phyloP scores from a whole-genome alignment of 2,329 filamentous ascomycete genomes.

The Aspergillus transmontanensis region DNA sequence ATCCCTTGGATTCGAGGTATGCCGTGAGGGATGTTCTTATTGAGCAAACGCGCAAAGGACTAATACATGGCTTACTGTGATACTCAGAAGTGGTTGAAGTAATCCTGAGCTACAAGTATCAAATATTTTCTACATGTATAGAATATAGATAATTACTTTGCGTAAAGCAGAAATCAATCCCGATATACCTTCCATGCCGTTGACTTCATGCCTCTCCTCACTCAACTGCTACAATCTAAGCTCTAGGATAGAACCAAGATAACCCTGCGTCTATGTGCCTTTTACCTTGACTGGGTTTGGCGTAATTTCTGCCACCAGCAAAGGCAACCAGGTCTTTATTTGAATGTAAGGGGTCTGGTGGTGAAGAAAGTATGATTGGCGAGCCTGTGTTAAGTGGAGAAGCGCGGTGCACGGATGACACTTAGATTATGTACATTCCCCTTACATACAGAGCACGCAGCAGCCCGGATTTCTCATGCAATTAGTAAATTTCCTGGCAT shows the following conservation, averaged over 20 bases:
- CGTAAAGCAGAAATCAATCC: no score
- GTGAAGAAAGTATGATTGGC: neutral
- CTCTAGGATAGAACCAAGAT: fast-evolving
- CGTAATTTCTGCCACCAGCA: neutral
- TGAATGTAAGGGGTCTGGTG: neutral
- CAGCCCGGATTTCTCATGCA: no score
- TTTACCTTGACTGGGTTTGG: neutral
- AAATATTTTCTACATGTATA: no score
- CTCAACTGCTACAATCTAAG: neutral
- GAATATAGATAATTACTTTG: no score
- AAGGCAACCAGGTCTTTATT: neutral
- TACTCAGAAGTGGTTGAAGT: no score
- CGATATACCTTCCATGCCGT: neutral
- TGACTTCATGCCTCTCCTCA: neutral
- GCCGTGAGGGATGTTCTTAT: no score
- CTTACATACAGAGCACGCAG: no score
- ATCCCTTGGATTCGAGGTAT: no score
- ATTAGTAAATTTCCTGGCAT: neutral
- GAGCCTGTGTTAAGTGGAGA: neutral
- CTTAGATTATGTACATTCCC: neutral
- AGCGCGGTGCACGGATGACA: neutral
- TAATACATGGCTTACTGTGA: no score
- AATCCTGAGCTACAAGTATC: no score
- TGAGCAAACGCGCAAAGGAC: no score
- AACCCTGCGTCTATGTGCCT: neutral